Evolutionary conservation across 305 asterid species (phyloP), one percentile per base, ranked within the genome.

Genomic region (Striga hermonthica): DNA sequence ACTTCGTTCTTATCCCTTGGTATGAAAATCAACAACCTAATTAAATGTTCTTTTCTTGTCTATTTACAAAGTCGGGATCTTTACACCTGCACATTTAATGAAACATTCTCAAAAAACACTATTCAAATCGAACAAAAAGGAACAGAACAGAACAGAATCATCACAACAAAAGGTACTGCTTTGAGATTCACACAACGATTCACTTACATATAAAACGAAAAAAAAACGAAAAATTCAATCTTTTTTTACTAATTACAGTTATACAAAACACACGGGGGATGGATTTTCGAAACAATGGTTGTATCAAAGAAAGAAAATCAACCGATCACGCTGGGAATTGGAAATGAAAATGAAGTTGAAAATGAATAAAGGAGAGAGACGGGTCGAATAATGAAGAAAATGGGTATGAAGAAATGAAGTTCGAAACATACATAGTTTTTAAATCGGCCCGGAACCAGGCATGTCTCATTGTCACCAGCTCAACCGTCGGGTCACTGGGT

Each of bases 261-360:
- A 38, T 60, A 64, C 40, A 71, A 63, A 74, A 22, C 31, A n/a
- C n/a, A 22, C 31, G 31, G 31, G 10, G 47, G 10, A 10, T 1
- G 9, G 10, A 5, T 41, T 41, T 10, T 6, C 1, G 10, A 2
- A 22, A 22, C 31, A 22, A 22, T 22, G 31, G 31, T 22, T 22
- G 2, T 22, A 7, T 6, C 47, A 41, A 8, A 41, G 9, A 41
- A 41, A 7, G 9, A 41, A 7, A 5, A 41, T 41, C 47, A 22
- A 41, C 86, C 79, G 86, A 81, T 81, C 86, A 69, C 81, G 86
- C 86, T 75, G 31, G 31, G 2, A 22, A 22, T 22, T 1, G 81
- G 78, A 74, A 65, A 41, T 41, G 9, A 31, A 14, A 47, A 37
- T 60, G 4, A 9, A 48, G 12, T 16, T 3, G 37, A 67, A 6